phyloP scores from a whole-genome alignment of 768 basidiomycete genomes.

The Rhizopogon sp. region DNA sequence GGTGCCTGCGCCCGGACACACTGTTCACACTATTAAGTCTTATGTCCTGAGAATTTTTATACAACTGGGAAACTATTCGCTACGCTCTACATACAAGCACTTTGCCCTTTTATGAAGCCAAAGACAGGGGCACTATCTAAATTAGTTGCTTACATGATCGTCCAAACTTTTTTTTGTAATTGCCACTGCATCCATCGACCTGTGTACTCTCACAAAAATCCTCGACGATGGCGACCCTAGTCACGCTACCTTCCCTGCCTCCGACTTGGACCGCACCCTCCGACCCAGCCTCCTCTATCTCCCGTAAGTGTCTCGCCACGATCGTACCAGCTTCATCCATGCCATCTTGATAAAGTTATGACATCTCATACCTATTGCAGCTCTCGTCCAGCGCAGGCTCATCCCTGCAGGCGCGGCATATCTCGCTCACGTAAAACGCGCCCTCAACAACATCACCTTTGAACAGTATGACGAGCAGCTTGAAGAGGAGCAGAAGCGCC shows the following conservation, averaged over 20 bases:
- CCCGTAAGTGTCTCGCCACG: conserved; percentile 17
- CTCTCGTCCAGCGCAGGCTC: conserved; percentile 45
- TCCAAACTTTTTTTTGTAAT: not conserved
- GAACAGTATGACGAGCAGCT: conserved; percentile 74
- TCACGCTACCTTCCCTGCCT: conserved; percentile 23
- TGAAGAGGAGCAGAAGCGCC: conserved; percentile 46
- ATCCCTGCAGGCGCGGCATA: conserved; percentile 89
- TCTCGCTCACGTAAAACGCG: conserved; percentile 74
- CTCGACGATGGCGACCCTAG: conserved; percentile 17
- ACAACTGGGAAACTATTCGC: too few relatives aligned
- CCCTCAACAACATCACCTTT: conserved; percentile 73
- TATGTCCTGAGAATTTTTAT: too few relatives aligned
- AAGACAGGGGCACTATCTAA: too few relatives aligned
- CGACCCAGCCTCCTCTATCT: conserved; percentile 13
- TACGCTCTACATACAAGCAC: too few relatives aligned
- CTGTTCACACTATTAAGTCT: too few relatives aligned
- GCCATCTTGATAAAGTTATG: not conserved
- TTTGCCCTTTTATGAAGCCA: too few relatives aligned
- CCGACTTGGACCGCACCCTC: conserved; percentile 16
- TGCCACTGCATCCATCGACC: too few relatives aligned
- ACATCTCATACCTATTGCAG: conserved; percentile 11
- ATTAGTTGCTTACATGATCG: not conserved
- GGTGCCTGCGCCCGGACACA: too few relatives aligned
- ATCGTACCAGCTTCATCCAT: conserved; percentile 10
- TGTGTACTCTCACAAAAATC: not conserved